Evolutionary conservation across 2,329 filamentous ascomycete genomes (phyloP).

Genomic region (Onygenales sp.): DNA sequence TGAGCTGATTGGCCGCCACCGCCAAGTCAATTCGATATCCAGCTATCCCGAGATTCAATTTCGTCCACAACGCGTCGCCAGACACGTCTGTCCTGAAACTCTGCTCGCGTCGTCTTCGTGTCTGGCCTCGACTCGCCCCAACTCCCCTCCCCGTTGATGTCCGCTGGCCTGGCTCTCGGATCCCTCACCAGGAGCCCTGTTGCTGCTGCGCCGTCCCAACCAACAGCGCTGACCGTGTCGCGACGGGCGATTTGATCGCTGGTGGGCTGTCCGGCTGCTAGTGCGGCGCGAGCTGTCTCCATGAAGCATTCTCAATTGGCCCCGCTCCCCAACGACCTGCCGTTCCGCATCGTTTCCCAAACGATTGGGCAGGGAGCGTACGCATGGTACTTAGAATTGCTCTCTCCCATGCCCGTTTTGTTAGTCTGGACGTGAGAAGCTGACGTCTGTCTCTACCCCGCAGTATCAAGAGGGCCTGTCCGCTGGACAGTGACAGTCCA

Average conservation of each 20-base stretch:
- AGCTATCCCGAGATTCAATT: no score
- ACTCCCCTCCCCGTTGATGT: no score
- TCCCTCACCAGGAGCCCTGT: not conserved
- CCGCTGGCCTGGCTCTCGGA: no score
- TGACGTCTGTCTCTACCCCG: conserved; percentile 4
- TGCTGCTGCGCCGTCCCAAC: not conserved
- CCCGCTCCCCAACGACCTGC: conserved; percentile 71
- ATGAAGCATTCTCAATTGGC: conserved; percentile 77
- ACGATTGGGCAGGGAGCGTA: conserved; percentile 96
- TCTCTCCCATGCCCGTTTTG: not conserved
- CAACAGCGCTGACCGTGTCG: not conserved
- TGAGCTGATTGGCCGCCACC: not conserved
- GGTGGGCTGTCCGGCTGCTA: conserved; percentile 7
- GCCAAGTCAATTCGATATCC: not conserved
- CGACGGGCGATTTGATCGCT: not conserved
- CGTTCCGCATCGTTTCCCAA: conserved; percentile 90
- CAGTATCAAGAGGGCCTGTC: conserved; percentile 89
- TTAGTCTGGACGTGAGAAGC: not conserved
- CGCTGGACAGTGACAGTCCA: conserved; percentile 57
- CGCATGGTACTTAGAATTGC: conserved; percentile 59
- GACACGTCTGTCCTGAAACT: no score
- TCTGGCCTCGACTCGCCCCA: no score
- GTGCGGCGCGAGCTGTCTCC: conserved; percentile 5
- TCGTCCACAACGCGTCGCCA: no score
- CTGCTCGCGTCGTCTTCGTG: no score